Evolutionary conservation across 176 grass and related monocot species (phyloP).

Genomic region (Aegilops sharonensis): DNA sequence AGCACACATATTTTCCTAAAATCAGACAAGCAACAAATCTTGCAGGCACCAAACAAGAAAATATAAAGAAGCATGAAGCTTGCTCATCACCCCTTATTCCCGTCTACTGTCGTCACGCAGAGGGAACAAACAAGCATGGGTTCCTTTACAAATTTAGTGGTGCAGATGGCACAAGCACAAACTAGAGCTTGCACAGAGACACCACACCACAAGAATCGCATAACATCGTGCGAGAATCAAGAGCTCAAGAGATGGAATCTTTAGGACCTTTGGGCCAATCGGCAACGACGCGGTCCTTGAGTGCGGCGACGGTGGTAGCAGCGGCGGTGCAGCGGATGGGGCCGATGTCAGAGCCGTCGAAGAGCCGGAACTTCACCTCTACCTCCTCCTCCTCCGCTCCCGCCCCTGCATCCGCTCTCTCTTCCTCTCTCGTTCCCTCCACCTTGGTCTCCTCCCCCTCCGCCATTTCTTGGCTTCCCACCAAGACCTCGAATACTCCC

Average conservation of each 20-base stretch:
- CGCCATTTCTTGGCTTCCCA: conserved; percentile 39
- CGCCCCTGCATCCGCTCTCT: not conserved
- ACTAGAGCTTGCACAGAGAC: not conserved
- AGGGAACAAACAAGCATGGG: not conserved
- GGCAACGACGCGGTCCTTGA: conserved; percentile 73
- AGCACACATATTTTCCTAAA: not conserved
- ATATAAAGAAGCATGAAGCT: conserved; percentile 26
- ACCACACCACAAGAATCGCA: not conserved
- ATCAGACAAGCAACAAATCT: conserved; percentile 3
- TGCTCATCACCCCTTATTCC: not conserved
- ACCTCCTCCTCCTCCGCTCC: conserved; percentile 47
- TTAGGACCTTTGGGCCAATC: conserved; percentile 69
- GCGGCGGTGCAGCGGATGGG: conserved; percentile 58
- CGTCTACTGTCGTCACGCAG: not conserved
- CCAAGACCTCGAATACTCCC: conserved; percentile 8
- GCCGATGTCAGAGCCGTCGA: conserved; percentile 73
- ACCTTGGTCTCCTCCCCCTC: conserved; percentile 35
- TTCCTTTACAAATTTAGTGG: conserved; percentile 28
- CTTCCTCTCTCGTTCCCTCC: conserved; percentile 17
- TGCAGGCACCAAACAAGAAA: conserved; percentile 12
- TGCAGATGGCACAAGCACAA: conserved; percentile 14
- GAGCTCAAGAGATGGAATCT: not conserved
- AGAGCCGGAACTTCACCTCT: conserved; percentile 69
- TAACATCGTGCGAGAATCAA: not conserved
- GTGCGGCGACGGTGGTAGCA: conserved; percentile 59